phyloP scores from a whole-genome alignment of 2,329 filamentous ascomycete genomes.

The Chaetomium olivaceum region DNA sequence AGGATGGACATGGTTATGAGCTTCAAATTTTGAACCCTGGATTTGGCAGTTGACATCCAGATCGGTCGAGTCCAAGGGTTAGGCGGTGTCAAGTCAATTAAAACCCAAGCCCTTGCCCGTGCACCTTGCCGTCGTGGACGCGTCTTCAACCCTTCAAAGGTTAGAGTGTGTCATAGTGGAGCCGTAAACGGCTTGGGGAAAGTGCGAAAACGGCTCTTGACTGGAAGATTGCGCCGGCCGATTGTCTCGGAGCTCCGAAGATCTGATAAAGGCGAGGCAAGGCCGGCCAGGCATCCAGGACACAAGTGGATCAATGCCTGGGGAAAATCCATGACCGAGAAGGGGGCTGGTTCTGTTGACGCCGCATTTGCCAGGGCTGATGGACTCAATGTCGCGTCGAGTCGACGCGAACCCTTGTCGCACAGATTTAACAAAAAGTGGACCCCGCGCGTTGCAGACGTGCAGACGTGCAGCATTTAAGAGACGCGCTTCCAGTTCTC shows the following conservation, averaged over 20 bases:
- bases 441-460: slow-evolving; percentile 20
- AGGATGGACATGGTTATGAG: too few relatives aligned
- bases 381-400: slow-evolving; percentile 29
- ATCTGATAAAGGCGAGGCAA: slow-evolving; percentile 30
- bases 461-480: slow-evolving; percentile 34
- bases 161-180: slow-evolving; percentile 21
- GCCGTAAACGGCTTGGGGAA: slow-evolving; percentile 5
- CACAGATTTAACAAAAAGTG: slow-evolving; percentile 28
- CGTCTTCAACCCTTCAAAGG: neutral
- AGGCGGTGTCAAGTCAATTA: neutral
- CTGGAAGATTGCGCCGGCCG: neutral
- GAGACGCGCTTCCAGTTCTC: slow-evolving; percentile 27
- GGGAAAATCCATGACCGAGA: slow-evolving; percentile 8
- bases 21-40: neutral
- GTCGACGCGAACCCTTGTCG: slow-evolving; percentile 31
- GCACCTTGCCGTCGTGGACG: neutral
- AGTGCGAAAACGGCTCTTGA: neutral
- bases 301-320: slow-evolving; percentile 20
- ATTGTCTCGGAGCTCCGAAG: slow-evolving; percentile 22
- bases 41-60: neutral
- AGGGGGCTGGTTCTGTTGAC: slow-evolving; percentile 28
- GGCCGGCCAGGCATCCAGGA: slow-evolving; percentile 13
- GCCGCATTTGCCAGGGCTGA: slow-evolving; percentile 13
- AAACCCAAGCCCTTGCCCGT: neutral
- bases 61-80: neutral